phyloP scores from a whole-genome alignment of 371 early-diverging fungal species.

The Actinomortierella wolfii region DNA sequence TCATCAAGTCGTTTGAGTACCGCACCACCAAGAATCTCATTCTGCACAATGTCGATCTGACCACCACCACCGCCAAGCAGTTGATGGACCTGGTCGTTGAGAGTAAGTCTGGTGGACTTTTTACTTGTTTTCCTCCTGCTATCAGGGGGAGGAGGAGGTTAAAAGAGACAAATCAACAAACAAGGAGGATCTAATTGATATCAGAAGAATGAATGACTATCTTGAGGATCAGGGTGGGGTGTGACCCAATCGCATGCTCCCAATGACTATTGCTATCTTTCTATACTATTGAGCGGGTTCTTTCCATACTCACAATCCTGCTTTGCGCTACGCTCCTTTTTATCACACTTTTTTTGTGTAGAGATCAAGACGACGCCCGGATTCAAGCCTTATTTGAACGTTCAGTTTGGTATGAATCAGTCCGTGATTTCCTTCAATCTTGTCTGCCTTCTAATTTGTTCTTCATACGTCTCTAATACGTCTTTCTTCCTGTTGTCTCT shows the following conservation, averaged over 20 bases:
- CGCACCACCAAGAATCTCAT: constrained; percentile 85
- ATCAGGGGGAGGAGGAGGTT: no score
- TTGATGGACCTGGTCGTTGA: constrained; percentile 68
- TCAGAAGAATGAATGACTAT: no score
- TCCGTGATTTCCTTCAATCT: not conserved
- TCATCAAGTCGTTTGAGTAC: constrained; percentile 91
- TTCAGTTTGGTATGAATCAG: constrained; percentile 57
- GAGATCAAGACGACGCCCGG: constrained; percentile 68
- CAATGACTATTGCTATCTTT: no score
- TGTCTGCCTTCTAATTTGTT: not conserved
- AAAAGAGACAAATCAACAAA: no score
- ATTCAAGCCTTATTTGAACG: constrained; percentile 76
- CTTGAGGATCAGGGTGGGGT: no score
- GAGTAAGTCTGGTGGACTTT: constrained; percentile 54
- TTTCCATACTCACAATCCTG: no score
- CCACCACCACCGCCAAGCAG: constrained; percentile 69
- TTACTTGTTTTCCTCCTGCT: not conserved
- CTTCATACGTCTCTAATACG: not conserved
- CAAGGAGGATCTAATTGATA: no score
- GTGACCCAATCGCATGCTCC: no score
- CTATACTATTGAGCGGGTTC: no score
- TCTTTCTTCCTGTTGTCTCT: not conserved
- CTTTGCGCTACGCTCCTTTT: not conserved
- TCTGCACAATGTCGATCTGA: constrained; percentile 72
- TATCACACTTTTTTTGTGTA: constrained; percentile 19